Evolutionary conservation across 495 filamentous ascomycete genomes (phyloP).

Genomic region (Durotheca rogersii): DNA sequence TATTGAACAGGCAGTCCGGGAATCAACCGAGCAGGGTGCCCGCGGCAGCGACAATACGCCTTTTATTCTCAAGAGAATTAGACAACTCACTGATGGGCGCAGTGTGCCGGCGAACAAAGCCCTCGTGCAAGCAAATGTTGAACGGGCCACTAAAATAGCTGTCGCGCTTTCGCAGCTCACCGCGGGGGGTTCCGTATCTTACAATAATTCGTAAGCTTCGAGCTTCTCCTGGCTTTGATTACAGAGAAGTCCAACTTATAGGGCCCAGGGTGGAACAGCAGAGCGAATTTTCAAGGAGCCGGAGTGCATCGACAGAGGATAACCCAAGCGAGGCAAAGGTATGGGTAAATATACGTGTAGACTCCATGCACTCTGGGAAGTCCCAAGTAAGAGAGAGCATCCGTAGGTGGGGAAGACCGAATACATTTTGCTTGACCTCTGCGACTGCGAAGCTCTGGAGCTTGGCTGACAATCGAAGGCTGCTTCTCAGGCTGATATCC

Average conservation of each 20-base stretch:
- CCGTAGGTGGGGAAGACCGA: no score
- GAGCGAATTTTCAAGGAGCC: slow-evolving; percentile 2
- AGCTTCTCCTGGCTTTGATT: slow-evolving; percentile 10
- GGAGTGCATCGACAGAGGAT: slow-evolving; percentile 14
- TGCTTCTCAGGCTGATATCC: slow-evolving; percentile 54
- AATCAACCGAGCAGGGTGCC: slow-evolving; percentile 68
- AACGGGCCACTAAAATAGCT: slow-evolving; percentile 75
- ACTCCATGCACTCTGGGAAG: no score
- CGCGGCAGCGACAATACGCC: slow-evolving; percentile 83
- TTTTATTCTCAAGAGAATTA: slow-evolving; percentile 79
- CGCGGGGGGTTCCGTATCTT: slow-evolving; percentile 16
- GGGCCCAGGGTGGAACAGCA: slow-evolving; percentile 26
- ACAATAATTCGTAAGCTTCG: slow-evolving; percentile 30
- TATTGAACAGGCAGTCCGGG: slow-evolving; percentile 70
- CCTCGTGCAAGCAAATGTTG: slow-evolving; percentile 78
- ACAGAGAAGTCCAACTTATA: slow-evolving; percentile 22
- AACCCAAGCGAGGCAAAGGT: slow-evolving; percentile 20
- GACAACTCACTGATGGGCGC: slow-evolving; percentile 70
- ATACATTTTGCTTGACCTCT: no score
- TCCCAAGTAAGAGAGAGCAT: no score
- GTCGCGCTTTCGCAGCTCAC: slow-evolving; percentile 67
- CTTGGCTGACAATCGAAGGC: slow-evolving; percentile 27
- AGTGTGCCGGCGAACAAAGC: slow-evolving; percentile 75
- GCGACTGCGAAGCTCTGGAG: background rate
- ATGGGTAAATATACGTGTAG: no score